Base-by-base conservation (phyloP, 1,284 basidiomycete genomes). In the Meripilus lineatus region DNA sequence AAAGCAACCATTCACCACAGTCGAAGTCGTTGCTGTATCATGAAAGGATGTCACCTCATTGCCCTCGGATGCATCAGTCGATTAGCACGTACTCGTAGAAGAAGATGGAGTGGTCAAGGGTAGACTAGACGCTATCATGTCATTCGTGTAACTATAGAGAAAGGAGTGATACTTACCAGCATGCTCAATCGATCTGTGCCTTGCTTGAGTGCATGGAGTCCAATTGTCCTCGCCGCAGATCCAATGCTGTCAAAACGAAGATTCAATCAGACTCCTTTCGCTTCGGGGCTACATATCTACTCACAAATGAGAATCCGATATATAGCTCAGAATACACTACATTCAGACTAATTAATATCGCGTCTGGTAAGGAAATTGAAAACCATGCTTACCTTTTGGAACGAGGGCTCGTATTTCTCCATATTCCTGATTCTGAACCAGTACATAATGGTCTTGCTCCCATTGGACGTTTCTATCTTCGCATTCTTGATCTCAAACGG, bases 261-360 rank as follows among this genome's bases (percentile, higher is more conserved):
- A 30, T n/a, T 10, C 28, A 30, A 18, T 35, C 11, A 35, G 41
- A 15, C 13, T 36, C 11, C 22, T 6, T 5, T 5, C 15, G 24
- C 13, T 40, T 10, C n/a, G 21, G 18, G 41, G 28, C 7, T 21
- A 44, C 33, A 32, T 15, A 25, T 35, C 44, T 2, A 64, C 79
- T 36, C 57, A 89, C 86, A 93, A 88, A 57, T 85, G 75, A 36
- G 89, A 67, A 62, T 95, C 92, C 2, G 90, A 91, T 42, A 92
- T 75, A 56, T 93, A 95, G 3, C 84, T 81, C 40, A 94, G 71
- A 48, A 95, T 90, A 54, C 88, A 90, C 88, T 93, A 55, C 3
- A 40, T 18, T 39, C 22, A 30, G 15, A 25, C 13, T 30, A 30
- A n/a, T 30, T 28, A 22, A 30, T 15, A 20, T 22, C 1, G 23